Evolutionary conservation across 345 rosid species (phyloP), one percentile per base, ranked within the genome.

Genomic region (Populus tremula): DNA sequence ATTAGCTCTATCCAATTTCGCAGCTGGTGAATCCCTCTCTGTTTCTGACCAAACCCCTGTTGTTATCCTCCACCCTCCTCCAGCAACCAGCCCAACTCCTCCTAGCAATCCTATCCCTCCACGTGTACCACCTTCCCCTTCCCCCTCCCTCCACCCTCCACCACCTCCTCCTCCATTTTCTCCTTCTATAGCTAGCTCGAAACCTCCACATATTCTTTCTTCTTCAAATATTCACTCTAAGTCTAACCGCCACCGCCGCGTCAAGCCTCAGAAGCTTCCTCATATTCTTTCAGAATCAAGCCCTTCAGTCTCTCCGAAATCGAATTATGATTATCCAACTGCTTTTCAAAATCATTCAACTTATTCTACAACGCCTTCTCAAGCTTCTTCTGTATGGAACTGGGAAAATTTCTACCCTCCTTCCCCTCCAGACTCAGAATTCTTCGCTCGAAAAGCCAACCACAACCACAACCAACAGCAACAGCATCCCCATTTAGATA

Each of bases 351-450:
- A 80, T 4, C 84, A 89, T 79, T 90, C 96, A 2, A 87, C 86
- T 23, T 94, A 96, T 83, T 84, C 97, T 0, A 85, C 77, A 25
- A 90, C 96, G 25, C 97, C 97, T 18, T 96, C 99, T 1, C 98
- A 96, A 74, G 78, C 97, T 2, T 96, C 99, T 67, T 96, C 99
- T 4, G 89, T 89, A 0, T 96, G 99, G 99, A 92, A 96, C 79
- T 96, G 99, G 99, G 99, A 96, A 74, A 91, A 94, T 73, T 91
- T 93, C 75, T 87, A 83, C 75, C 99, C 99, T 82, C 99, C 99
- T 1, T 96, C 99, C 0, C 99, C 99, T 41, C 99, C 98, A 0
- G 95, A 88, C 82, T 96, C 99, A 20, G 99, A 93, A 16, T 93
- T 78, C 87, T 93, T 92, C 82, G 75, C 88, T 21, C 81, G 65